These are phyloP conservation scores for Zoysia pacifica DNA, from an alignment of 176 grass and related monocot genomes.

Conservation along the genomic window DNA sequence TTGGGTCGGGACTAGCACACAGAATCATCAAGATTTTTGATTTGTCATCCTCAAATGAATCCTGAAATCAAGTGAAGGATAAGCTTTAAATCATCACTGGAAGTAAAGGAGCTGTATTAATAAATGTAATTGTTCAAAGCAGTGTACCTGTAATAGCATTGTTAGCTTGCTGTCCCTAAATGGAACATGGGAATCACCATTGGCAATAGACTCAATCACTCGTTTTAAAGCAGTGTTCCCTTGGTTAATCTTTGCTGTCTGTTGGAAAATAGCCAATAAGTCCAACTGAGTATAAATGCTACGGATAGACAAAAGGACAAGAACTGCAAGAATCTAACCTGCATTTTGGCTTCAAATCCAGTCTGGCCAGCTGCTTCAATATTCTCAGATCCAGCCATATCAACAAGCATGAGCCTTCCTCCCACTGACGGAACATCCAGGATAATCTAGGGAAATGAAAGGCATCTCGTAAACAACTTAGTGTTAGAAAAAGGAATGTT, in stretches of 20 bases:
- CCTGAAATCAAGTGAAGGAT: conserved; percentile 52
- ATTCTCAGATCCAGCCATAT: conserved; percentile 97
- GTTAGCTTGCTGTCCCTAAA: conserved; percentile 95
- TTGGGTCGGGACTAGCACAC: conserved; percentile 88
- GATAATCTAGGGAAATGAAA: conserved; percentile 58
- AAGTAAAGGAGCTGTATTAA: not conserved
- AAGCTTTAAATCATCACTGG: not conserved
- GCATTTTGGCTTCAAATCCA: conserved; percentile 95
- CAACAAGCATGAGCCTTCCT: conserved; percentile 89
- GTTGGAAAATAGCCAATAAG: conserved; percentile 23
- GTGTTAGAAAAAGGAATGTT: conserved; percentile 7
- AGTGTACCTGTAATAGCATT: conserved; percentile 83
- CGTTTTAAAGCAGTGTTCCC: conserved; percentile 87
- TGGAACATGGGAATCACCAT: conserved; percentile 91
- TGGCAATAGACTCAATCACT: conserved; percentile 92
- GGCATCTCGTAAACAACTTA: not conserved
- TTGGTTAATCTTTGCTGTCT: conserved; percentile 95
- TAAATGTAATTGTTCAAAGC: not conserved
- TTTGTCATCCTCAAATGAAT: conserved; percentile 92
- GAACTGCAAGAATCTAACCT: conserved; percentile 42
- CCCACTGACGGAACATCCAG: conserved; percentile 92
- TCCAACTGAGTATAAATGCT: not conserved
- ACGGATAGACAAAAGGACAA: not conserved
- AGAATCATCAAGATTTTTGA: conserved; percentile 99
- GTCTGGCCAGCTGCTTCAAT: conserved; percentile 92